Evolutionary conservation across 2,329 filamentous ascomycete genomes (phyloP).

Genomic region (Verticillium nonalfalfae): DNA sequence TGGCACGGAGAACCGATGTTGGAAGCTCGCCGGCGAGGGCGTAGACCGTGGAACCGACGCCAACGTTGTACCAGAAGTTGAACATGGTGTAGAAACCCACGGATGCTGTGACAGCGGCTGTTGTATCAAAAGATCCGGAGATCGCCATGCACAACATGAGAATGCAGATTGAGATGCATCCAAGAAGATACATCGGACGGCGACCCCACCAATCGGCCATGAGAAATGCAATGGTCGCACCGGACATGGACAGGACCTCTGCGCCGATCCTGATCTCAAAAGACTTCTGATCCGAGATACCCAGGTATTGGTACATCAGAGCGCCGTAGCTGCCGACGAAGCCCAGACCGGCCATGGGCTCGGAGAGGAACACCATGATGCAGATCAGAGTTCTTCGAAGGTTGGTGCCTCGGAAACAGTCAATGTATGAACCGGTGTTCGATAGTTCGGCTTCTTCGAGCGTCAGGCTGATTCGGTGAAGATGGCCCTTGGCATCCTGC

Average conservation of each 20-base stretch:
- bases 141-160: slow-evolving; percentile 22
- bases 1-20: slow-evolving; percentile 8
- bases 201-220: slow-evolving; percentile 19
- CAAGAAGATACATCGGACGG: slow-evolving; percentile 19
- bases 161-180: slow-evolving; percentile 14
- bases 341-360: slow-evolving; percentile 13
- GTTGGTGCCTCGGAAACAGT: slow-evolving; percentile 40
- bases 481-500: slow-evolving; percentile 9
- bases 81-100: slow-evolving; percentile 12
- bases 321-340: slow-evolving; percentile 13
- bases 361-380: slow-evolving; percentile 13
- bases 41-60: slow-evolving; percentile 15
- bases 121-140: slow-evolving; percentile 15
- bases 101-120: slow-evolving; percentile 15
- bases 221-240: slow-evolving; percentile 19
- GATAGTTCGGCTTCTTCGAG: slow-evolving; percentile 13
- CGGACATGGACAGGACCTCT: slow-evolving; percentile 20
- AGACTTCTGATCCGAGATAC: slow-evolving; percentile 17
- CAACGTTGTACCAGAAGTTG: slow-evolving; percentile 13
- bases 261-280: slow-evolving; percentile 21
- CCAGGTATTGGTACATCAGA: slow-evolving; percentile 19
- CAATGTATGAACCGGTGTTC: slow-evolving; percentile 22
- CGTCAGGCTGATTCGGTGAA: slow-evolving; percentile 13
- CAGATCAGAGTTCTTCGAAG: slow-evolving; percentile 35
- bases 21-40: slow-evolving; percentile 15